Evolutionary conservation across 2,329 filamentous ascomycete genomes (phyloP).

Genomic region (Penicillium sp.): DNA sequence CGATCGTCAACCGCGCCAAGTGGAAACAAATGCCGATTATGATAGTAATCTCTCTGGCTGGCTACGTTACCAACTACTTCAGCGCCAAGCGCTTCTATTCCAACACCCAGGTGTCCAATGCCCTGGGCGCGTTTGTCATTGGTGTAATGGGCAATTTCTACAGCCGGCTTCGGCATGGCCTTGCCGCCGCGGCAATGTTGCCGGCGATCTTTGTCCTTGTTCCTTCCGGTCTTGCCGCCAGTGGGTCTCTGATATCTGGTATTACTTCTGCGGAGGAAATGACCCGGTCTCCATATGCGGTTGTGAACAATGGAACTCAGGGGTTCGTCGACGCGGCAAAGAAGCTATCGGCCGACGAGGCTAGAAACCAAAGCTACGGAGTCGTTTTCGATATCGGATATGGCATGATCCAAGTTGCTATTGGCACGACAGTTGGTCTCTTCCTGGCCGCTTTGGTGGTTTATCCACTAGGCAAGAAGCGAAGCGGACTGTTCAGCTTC

Average conservation of each 20-base stretch:
- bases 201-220: conserved; percentile 78
- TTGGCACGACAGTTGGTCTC: conserved; percentile 48
- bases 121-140: conserved; percentile 71
- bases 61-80: conserved; percentile 75
- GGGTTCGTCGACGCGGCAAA: conserved; percentile 35
- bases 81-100: conserved; percentile 63
- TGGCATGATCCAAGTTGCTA: conserved; percentile 49
- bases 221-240: conserved; percentile 58
- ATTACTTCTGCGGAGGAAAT: conserved; percentile 58
- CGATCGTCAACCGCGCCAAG: conserved; percentile 78
- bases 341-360: conserved; percentile 16
- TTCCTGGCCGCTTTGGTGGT: conserved; percentile 48
- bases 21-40: conserved; percentile 75
- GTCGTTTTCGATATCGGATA: conserved; percentile 46
- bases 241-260: conserved; percentile 56
- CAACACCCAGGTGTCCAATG: conserved; percentile 73
- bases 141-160: conserved; percentile 78
- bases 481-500: conserved; percentile 49
- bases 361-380: conserved; percentile 42
- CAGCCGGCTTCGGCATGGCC: conserved; percentile 67
- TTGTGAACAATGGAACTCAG: conserved; percentile 29
- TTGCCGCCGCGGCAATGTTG: conserved; percentile 80
- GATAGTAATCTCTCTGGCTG: conserved; percentile 69
- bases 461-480: conserved; percentile 47
- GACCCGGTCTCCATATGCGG: conserved; percentile 25